Percentiles rank a stretch among this genome's conserved stretches.
These are phyloP conservation scores for Trifolium fragiferum DNA, from an alignment of 306 rosid genomes.

Conservation along the genomic window DNA sequence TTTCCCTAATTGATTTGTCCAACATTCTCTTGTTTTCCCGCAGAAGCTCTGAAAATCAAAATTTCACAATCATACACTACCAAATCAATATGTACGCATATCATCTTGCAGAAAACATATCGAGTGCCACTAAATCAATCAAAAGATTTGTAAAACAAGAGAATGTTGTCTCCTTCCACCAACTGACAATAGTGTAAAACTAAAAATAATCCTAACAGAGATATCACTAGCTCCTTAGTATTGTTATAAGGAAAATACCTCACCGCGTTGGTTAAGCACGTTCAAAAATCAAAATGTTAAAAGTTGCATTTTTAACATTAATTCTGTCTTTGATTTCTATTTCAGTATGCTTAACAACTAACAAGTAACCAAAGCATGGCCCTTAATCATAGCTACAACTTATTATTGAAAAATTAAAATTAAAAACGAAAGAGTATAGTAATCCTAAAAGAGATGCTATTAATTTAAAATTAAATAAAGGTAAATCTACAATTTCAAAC, in stretches of 20 bases:
- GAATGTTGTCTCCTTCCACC: too few relatives aligned
- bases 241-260: neutral
- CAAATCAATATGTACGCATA: conserved; percentile 9
- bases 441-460: neutral
- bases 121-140: neutral
- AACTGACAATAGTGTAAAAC: neutral
- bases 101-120: conserved; percentile 8
- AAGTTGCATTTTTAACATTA: too few relatives aligned
- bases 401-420: conserved; percentile 27
- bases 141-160: neutral
- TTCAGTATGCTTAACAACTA: too few relatives aligned
- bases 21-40: conserved; percentile 99
- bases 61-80: conserved; percentile 4
- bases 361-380: too few relatives aligned
- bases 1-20: conserved; percentile 95
- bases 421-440: neutral
- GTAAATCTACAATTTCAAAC: neutral
- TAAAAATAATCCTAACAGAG: conserved; percentile 19
- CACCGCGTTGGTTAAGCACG: too few relatives aligned
- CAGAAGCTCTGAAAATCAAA: conserved; percentile 77
- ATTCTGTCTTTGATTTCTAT: too few relatives aligned
- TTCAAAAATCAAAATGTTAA: too few relatives aligned
- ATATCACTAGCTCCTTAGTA: neutral
- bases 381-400: neutral
- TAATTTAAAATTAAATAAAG: conserved; percentile 12